Evolutionary conservation across 2,329 filamentous ascomycete genomes (phyloP), one percentile per base, ranked within the genome.

Genomic region (Furcasterigmium sp.): DNA sequence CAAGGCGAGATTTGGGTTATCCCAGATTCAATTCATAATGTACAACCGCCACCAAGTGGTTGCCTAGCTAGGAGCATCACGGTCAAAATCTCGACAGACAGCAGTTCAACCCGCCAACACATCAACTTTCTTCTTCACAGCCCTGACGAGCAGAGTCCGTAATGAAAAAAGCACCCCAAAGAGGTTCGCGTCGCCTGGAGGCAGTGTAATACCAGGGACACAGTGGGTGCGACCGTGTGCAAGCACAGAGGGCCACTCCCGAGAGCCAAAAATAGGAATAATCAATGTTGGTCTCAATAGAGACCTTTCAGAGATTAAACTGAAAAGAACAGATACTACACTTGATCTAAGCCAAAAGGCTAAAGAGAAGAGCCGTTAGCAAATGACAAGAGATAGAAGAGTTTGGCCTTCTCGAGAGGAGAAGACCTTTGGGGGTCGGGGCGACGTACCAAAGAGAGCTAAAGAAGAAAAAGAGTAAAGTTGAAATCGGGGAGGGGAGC

Each of bases 251-350:
- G 76, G 54, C 52, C 64, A 59, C 54, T 59, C 62, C 66, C 76
- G 53, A 47, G 55, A 46, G 64, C 53, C 73, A 87, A 87, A 84
- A 86, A 91, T 88, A 76, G 75, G 83, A 80, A 80, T 87, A 90
- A 91, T 87, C 83, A 80, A 73, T 73, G 76, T 78, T 79, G 74
- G 73, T 72, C 72, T 73, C 80, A 75, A 71, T 86, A 78, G 81
- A 75, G 73, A 74, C 76, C 77, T 89, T 87, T 85, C 85, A 91
- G 85, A 85, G 83, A 89, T 90, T 90, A 91, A 90, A 89, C 86
- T 91, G 83, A 88, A 86, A 89, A 90, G 85, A 91, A 90, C 85
- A 88, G 84, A 87, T 89, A 89, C 85, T 89, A 88, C 84, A 89
- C 84, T 87, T 89, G 85, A 89, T 89, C 85, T 88, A 86, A 87